These are phyloP conservation scores for Talaromyces borbonicus DNA, from an alignment of 495 filamentous ascomycete species.

Conservation along the genomic window DNA sequence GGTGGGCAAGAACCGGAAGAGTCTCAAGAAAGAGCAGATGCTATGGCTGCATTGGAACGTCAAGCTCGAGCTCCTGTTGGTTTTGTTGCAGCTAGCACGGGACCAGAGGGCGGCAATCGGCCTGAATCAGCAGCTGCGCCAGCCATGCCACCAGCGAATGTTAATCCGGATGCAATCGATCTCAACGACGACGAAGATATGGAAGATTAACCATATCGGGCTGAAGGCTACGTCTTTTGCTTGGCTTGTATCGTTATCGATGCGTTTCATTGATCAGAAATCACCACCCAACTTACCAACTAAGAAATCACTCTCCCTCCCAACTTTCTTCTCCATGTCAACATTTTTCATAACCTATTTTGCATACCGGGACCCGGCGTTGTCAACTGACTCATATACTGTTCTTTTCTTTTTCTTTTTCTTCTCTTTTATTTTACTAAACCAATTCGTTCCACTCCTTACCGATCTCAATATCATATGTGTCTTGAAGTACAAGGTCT, in stretches of 20 bases:
- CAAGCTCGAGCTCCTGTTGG: conserved; percentile 82
- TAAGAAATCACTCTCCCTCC: too few relatives aligned
- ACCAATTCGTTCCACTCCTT: background rate
- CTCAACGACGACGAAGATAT: conserved; percentile 58
- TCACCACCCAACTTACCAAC: too few relatives aligned
- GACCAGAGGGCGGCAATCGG: conserved; percentile 60
- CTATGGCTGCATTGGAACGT: conserved; percentile 85
- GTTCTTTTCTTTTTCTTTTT: conserved; percentile 7
- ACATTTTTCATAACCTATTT: background rate
- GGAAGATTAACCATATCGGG: conserved; percentile 1
- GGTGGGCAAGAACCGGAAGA: conserved; percentile 24
- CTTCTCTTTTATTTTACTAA: background rate
- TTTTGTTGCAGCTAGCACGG: conserved; percentile 80
- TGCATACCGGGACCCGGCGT: background rate
- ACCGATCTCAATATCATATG: too few relatives aligned
- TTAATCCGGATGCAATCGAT: conserved; percentile 86
- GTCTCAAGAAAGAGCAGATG: conserved; percentile 55
- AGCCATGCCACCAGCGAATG: conserved; percentile 34
- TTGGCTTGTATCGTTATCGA: too few relatives aligned
- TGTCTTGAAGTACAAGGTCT: too few relatives aligned
- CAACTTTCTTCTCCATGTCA: background rate
- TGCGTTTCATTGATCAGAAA: too few relatives aligned
- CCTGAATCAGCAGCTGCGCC: conserved; percentile 20
- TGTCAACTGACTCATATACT: conserved; percentile 3
- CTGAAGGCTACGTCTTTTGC: background rate